These are phyloP conservation scores for Viola odorata DNA, from an alignment of 345 rosid genomes.

Conservation along the genomic window DNA sequence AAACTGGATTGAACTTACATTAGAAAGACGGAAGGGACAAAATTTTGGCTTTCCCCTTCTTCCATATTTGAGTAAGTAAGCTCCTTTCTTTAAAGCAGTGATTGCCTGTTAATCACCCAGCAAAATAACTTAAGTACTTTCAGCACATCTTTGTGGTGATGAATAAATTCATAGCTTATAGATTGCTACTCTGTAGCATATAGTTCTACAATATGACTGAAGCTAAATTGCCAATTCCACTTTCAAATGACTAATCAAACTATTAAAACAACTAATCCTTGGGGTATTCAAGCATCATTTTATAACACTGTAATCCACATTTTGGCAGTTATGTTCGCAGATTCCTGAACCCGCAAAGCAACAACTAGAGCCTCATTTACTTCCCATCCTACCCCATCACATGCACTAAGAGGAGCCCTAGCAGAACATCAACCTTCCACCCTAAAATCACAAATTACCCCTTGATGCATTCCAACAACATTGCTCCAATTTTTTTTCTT, in stretches of 20 bases:
- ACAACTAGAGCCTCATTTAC: too few species aligned
- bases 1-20: conserved; percentile 46
- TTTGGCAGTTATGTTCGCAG: too few species aligned
- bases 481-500: too few species aligned
- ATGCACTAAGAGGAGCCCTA: too few species aligned
- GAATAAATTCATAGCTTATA: too few species aligned
- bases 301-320: too few species aligned
- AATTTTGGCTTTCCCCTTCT: conserved; percentile 98
- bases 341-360: too few species aligned
- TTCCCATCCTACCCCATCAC: too few species aligned
- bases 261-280: not conserved
- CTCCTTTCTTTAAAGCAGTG: conserved; percentile 92
- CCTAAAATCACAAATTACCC: too few species aligned
- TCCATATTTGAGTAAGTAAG: conserved; percentile 92
- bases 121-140: conserved; percentile 19
- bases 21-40: conserved; percentile 97
- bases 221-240: conserved; percentile 5
- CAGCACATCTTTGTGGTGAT: conserved; percentile 8
- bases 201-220: conserved; percentile 5
- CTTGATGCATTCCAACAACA: too few species aligned
- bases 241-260: not conserved
- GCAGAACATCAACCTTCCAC: too few species aligned
- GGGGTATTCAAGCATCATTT: too few species aligned
- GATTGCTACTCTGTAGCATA: conserved; percentile 1
- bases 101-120: conserved; percentile 69